Conservation (phyloP, 1,284 basidiomycete genomes). For the Microbotryum violaceum region DNA sequence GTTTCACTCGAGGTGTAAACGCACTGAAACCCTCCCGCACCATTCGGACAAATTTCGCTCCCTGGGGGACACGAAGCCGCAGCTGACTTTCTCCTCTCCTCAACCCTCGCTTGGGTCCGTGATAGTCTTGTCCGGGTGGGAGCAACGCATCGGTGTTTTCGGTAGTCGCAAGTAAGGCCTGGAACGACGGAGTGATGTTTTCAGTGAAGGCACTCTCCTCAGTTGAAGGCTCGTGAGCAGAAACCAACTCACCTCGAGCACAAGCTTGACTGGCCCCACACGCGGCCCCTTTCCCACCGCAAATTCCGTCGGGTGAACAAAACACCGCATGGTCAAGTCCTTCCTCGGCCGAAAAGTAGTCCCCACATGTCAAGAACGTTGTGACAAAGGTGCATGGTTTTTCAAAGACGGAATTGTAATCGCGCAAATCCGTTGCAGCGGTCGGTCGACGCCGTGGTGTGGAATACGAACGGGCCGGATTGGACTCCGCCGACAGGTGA, state of each 20-base stretch:
- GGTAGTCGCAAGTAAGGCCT: constrained; percentile 20
- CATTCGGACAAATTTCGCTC: constrained; percentile 11
- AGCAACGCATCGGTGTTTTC: constrained; percentile 11
- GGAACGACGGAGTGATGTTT: neutral
- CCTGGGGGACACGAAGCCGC: constrained; percentile 8
- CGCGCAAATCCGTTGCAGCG: too few species aligned
- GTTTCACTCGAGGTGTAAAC: constrained; percentile 10
- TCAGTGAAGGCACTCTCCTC: too few species aligned
- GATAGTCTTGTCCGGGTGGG: constrained; percentile 4
- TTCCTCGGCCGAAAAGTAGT: constrained; percentile 11
- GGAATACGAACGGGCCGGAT: too few species aligned
- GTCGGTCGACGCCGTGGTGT: too few species aligned
- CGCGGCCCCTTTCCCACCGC: constrained; percentile 16
- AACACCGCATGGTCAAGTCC: constrained; percentile 25
- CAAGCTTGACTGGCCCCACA: constrained; percentile 19
- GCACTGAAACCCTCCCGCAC: constrained; percentile 22
- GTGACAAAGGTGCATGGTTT: constrained; percentile 2
- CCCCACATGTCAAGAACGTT: constrained; percentile 14
- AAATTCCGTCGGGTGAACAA: constrained; percentile 16
- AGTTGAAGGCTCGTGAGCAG: neutral
- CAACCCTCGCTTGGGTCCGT: neutral
- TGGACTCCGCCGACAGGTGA: too few species aligned
- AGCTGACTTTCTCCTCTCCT: constrained; percentile 14
- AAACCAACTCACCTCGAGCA: constrained; percentile 4
- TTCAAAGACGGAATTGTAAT: constrained; percentile 12